Evolutionary conservation across 2,329 filamentous ascomycete species (phyloP).

Genomic region (Hansfordia pulvinata): DNA sequence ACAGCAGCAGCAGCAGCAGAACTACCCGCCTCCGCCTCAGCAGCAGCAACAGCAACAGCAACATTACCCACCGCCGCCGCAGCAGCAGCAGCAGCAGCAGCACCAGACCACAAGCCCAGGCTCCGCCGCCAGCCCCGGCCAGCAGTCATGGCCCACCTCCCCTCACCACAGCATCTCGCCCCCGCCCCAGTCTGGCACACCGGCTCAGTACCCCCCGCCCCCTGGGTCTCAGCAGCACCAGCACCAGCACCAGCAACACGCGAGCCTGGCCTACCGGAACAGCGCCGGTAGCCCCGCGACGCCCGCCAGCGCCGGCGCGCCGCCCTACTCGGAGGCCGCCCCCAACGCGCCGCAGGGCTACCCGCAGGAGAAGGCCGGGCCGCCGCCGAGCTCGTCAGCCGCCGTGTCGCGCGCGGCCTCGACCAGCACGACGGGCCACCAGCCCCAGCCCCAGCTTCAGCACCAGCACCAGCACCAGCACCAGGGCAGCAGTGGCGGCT

Average conservation of each 20-base stretch:
- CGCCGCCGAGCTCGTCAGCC: conserved; percentile 3
- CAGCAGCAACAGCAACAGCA: conserved; percentile 10
- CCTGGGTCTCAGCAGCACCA: conserved; percentile 13
- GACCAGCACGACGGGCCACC: no score
- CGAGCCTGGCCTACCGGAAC: conserved; percentile 20
- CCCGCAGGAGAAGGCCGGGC: conserved; percentile 17
- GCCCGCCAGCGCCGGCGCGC: conserved; percentile 6
- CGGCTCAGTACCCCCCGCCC: conserved; percentile 17
- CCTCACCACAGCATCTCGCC: conserved; percentile 19
- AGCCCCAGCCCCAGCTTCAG: no score
- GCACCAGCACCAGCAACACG: conserved; percentile 15
- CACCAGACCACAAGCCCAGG: conserved; percentile 7
- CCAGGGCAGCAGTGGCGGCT: no score
- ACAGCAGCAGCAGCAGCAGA: conserved; percentile 11
- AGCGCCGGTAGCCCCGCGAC: conserved; percentile 15
- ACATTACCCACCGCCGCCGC: conserved; percentile 14
- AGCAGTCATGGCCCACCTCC: conserved; percentile 13
- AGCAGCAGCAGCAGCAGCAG: conserved; percentile 9
- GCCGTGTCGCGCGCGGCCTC: conserved; percentile 7
- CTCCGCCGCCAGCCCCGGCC: conserved; percentile 9
- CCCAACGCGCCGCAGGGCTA: conserved; percentile 13
- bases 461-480: no score
- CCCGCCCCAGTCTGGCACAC: conserved; percentile 16
- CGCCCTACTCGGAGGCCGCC: conserved; percentile 11
- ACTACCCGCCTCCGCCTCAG: conserved; percentile 8